These are phyloP conservation scores for Boletellus ananas DNA, from an alignment of 768 basidiomycete genomes.

Conservation along the genomic window DNA sequence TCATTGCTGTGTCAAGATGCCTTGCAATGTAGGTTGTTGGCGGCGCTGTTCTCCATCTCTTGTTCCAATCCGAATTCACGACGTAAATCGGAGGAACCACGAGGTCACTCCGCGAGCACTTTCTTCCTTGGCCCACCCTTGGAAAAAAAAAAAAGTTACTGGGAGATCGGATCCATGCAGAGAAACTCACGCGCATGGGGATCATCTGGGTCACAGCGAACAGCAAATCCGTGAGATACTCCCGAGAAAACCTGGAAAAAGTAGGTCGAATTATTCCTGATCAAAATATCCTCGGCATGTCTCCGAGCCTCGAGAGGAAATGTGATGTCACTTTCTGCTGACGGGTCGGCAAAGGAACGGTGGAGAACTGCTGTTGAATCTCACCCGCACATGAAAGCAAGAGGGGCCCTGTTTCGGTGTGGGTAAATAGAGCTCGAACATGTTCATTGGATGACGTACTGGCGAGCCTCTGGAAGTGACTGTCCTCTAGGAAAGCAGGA, in stretches of 20 bases:
- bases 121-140: conserved; percentile 60
- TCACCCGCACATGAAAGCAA: conserved; percentile 26
- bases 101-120: conserved; percentile 45
- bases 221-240: conserved; percentile 31
- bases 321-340: conserved; percentile 46
- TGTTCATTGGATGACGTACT: conserved; percentile 32
- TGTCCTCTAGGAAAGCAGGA: conserved; percentile 48
- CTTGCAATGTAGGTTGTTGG: background rate
- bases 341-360: background rate
- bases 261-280: conserved; percentile 45
- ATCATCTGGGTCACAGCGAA: conserved; percentile 19
- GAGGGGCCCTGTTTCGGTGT: conserved; percentile 17
- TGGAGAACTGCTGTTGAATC: background rate
- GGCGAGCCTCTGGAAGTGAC: conserved; percentile 47
- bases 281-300: conserved; percentile 52
- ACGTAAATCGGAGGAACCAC: conserved; percentile 46
- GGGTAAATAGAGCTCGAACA: background rate
- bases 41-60: background rate
- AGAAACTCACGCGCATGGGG: conserved; percentile 16
- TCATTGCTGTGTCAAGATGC: background rate
- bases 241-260: conserved; percentile 53
- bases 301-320: conserved; percentile 51
- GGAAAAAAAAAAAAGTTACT: background rate
- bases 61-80: background rate
- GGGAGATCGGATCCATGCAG: background rate